These are phyloP conservation scores for Nakaseomyces glabratus DNA, from an alignment of 1,139 yeast species.

Conservation along the genomic window DNA sequence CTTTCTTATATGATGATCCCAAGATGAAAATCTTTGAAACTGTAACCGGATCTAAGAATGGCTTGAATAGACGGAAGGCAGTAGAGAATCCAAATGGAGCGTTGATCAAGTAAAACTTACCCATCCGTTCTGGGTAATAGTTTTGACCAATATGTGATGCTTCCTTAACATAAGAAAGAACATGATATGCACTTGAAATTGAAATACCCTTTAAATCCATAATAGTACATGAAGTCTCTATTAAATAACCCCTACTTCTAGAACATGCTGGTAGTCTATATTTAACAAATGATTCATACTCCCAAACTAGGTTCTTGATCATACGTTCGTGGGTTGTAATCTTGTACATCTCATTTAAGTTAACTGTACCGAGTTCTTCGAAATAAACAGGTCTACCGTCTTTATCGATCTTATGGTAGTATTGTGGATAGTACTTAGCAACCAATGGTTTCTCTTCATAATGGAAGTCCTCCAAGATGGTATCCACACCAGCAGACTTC, in stretches of 20 bases:
- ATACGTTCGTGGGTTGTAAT: conserved; percentile 89
- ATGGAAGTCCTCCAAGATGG: conserved; percentile 73
- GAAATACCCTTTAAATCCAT: conserved; percentile 90
- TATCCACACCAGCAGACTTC: conserved; percentile 70
- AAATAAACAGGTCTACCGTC: conserved; percentile 93
- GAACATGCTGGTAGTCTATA: conserved; percentile 89
- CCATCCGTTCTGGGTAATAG: conserved; percentile 97
- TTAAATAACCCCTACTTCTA: conserved; percentile 60
- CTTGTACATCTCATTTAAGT: conserved; percentile 79
- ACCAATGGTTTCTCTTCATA: conserved; percentile 82
- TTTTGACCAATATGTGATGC: conserved; percentile 91
- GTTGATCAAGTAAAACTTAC: conserved; percentile 85
- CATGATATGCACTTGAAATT: conserved; percentile 69
- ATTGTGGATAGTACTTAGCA: conserved; percentile 85
- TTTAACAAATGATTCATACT: conserved; percentile 77
- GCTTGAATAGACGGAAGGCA: conserved; percentile 79
- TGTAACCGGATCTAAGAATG: conserved; percentile 91
- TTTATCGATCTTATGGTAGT: conserved; percentile 89
- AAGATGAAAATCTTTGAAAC: conserved; percentile 84
- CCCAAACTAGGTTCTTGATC: conserved; percentile 92
- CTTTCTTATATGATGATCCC: conserved; percentile 67
- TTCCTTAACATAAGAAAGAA: conserved; percentile 75
- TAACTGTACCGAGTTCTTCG: conserved; percentile 85
- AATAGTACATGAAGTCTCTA: conserved; percentile 92
- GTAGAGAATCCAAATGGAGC: conserved; percentile 95